Evolutionary conservation across 768 basidiomycete species (phyloP), one percentile per base, ranked within the genome.

Genomic region (Termitomyces sp.): DNA sequence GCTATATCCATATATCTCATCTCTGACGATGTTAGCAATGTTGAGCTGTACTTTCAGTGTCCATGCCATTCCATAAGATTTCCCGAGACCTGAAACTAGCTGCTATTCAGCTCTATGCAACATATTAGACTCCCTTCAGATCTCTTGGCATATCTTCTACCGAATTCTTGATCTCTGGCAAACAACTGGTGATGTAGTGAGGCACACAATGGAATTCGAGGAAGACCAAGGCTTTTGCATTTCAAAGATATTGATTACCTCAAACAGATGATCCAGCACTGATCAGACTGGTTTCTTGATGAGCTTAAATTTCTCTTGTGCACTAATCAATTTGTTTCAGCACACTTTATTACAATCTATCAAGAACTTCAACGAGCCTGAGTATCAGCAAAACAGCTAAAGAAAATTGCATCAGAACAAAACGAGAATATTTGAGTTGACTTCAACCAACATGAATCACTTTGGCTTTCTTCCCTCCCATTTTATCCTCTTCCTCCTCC

Each of bases 251-350:
- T 46, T 46, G 18, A 57, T 32, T 36, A 57, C 18, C 55, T 48
- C 40, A 57, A 57, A 24, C 3, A 13, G 4, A 48, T 48, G 28
- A 57, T 48, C 4, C 35, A 38, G n/a, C n/a, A n/a, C n/a, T n/a
- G 32, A 46, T 45, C 35, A 15, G 45, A 57, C 18, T 28, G 38
- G 55, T 57, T 57, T 44, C 55, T 57, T 44, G n/a, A 57, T 15
- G 40, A 57, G 42, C 55, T 46, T 36, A 44, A 57, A 12, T 46
- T 42, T 24, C 24, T 57, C 4, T 44, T 57, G n/a, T 33, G 32
- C 3, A 57, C 55, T 18, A 57, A 57, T n/a, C 12, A 12, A 48
- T 57, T 48, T 20, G n/a, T 57, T 35, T 42, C 42, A 42, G 55
- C 42, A 22, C 55, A 56, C 33, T 56, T 56, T 2, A 28, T 42